These are phyloP conservation scores for Hortaea werneckii DNA, from an alignment of 2,329 filamentous ascomycete species.

Conservation along the genomic window DNA sequence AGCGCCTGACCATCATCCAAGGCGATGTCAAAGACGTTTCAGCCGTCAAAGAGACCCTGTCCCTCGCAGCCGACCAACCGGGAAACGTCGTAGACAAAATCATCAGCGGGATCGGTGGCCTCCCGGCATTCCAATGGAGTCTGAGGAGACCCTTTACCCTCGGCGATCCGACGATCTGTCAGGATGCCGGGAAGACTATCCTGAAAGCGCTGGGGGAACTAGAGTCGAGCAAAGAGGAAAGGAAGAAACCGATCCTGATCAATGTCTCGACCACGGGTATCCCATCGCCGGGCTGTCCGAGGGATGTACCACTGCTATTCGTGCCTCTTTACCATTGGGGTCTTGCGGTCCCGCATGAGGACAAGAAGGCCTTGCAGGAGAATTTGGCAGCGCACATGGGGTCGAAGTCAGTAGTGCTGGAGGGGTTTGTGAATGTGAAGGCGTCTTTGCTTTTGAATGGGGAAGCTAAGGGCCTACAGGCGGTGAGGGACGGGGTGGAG, in stretches of 20 bases:
- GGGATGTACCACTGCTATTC: conserved; percentile 28
- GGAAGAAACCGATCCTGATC: conserved; percentile 21
- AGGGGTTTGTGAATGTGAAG: conserved; percentile 26
- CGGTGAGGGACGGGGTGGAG: conserved; percentile 24
- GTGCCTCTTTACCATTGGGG: conserved; percentile 27
- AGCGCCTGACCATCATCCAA: conserved; percentile 37
- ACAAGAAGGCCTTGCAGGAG: conserved; percentile 30
- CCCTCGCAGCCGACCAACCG: conserved; percentile 9
- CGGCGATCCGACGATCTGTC: conserved; percentile 27
- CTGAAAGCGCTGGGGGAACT: conserved; percentile 21
- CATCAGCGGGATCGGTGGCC: conserved; percentile 38
- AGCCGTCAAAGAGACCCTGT: conserved; percentile 31
- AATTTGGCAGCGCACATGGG: conserved; percentile 18
- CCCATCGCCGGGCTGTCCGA: conserved; percentile 10
- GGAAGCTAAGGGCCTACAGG: conserved; percentile 15
- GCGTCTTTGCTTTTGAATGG: conserved; percentile 29
- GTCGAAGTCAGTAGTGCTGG: conserved; percentile 13
- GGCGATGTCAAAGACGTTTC: conserved; percentile 37
- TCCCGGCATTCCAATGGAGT: conserved; percentile 18
- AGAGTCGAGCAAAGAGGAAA: conserved; percentile 1
- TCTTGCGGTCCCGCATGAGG: conserved; percentile 28
- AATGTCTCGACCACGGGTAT: conserved; percentile 32
- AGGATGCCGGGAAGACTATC: conserved; percentile 21
- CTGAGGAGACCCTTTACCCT: conserved; percentile 22
- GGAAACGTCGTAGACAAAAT: conserved; percentile 32